Evolutionary conservation across 176 grass and related monocot species (phyloP).

Genomic region (Zizania latifolia): DNA sequence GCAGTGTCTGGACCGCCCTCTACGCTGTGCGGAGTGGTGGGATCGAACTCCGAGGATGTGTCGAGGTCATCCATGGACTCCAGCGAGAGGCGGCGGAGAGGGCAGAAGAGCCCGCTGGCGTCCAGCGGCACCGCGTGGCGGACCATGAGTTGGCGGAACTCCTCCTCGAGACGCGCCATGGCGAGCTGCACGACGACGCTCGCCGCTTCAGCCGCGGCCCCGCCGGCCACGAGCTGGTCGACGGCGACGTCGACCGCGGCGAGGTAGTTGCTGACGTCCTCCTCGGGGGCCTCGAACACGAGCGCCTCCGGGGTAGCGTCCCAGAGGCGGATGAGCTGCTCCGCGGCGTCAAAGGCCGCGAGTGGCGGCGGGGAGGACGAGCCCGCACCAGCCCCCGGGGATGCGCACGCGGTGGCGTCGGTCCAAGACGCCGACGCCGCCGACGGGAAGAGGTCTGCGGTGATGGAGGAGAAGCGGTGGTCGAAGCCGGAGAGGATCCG

Average conservation of each 20-base stretch:
- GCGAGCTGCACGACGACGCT: too few species aligned
- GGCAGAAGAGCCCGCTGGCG: conserved; percentile 16
- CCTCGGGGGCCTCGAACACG: too few species aligned
- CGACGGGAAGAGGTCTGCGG: conserved; percentile 50
- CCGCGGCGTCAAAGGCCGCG: conserved; percentile 40
- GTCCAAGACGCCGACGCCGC: background rate
- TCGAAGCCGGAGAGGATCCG: conserved; percentile 97
- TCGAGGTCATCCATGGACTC: conserved; percentile 80
- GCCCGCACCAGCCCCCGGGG: background rate
- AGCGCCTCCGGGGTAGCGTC: conserved; percentile 28
- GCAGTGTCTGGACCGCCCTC: conserved; percentile 42
- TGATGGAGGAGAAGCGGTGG: conserved; percentile 77
- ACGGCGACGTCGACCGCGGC: too few species aligned
- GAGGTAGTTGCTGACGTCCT: too few species aligned
- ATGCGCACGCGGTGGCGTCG: too few species aligned
- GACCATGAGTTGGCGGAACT: too few species aligned
- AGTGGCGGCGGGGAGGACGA: background rate
- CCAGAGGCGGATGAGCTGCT: conserved; percentile 69
- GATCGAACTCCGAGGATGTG: conserved; percentile 71
- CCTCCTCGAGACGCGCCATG: too few species aligned
- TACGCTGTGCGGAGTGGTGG: conserved; percentile 44
- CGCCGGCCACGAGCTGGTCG: background rate
- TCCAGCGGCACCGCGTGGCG: too few species aligned
- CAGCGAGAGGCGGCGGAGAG: conserved; percentile 81
- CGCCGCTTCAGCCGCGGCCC: too few species aligned